phyloP scores from a whole-genome alignment of 768 basidiomycete species.

The Steccherinum ochraceum region DNA sequence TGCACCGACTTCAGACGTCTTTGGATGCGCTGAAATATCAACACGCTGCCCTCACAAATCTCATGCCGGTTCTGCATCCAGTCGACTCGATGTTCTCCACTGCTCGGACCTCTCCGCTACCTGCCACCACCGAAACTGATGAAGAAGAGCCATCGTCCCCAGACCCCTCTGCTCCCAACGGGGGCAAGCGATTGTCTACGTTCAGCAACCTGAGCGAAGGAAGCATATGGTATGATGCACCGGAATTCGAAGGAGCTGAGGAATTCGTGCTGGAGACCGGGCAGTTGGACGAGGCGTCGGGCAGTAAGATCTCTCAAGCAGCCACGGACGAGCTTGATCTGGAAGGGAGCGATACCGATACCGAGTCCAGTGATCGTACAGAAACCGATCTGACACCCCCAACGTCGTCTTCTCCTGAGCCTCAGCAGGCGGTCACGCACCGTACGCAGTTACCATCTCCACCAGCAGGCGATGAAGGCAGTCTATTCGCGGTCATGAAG shows the following conservation, averaged over 20 bases:
- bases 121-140: constrained; percentile 41
- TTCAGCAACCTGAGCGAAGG: constrained; percentile 22
- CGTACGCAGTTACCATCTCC: constrained; percentile 56
- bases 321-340: constrained; percentile 1
- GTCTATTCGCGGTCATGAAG: constrained; percentile 75
- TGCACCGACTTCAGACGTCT: constrained; percentile 40
- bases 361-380: constrained; percentile 1
- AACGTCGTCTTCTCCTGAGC: not conserved
- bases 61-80: constrained; percentile 17
- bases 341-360: constrained; percentile 7
- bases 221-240: constrained; percentile 76
- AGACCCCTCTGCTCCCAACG: constrained; percentile 10
- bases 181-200: constrained; percentile 15
- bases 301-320: not conserved
- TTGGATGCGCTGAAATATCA: constrained; percentile 55
- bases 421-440: constrained; percentile 30
- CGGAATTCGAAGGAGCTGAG: constrained; percentile 57
- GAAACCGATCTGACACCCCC: constrained; percentile 3
- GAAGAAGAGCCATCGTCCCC: constrained; percentile 13
- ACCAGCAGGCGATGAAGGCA: constrained; percentile 69
- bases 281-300: constrained; percentile 31
- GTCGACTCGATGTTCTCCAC: constrained; percentile 9
- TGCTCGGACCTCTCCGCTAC: constrained; percentile 28
- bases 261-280: constrained; percentile 65
- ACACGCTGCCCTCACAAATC: constrained; percentile 41